Evolutionary conservation across 2,329 filamentous ascomycete species (phyloP), one percentile per base, ranked within the genome.

Genomic region (Curvularia spicifera): DNA sequence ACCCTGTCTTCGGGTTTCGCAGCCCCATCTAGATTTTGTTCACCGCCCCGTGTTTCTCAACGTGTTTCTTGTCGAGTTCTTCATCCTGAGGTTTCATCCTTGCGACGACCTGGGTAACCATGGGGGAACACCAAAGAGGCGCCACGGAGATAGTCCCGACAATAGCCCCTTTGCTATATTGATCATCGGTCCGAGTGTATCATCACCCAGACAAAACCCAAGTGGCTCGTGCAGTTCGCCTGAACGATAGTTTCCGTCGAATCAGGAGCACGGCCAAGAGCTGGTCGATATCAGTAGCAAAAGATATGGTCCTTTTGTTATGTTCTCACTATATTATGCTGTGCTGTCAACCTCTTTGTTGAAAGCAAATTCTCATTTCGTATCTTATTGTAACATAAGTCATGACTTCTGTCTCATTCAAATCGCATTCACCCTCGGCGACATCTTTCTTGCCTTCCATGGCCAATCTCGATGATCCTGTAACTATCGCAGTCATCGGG

Each of bases 401-500:
- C 20, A 43, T 43, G 20, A 28, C 15, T 37, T 44, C 6, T 43
- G 24, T 24, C 26, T 4, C 12, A 20, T 44, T 24, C 22, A 28
- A 28, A 2, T n/a, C 42, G 24, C 4, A 44, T n/a, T 6, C 3
- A n/a, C 6, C 5, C 4, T 28, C 24, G 6, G 6, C 15, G 5
- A n/a, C 13, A n/a, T 26, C 42, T n/a, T 26, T 15, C 6, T 26
- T 28, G 22, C 42, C 2, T n/a, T 28, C 13, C 8, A 28, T 26
- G 22, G 5, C 45, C 18, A n/a, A 53, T 12, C 15, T 12, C 24
- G 33, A 42, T 35, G 8, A 46, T 15, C 1, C 15, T 8, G n/a
- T 24, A 18, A 33, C 29, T n/a, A 28, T 52, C 15, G 82, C 81
- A 51, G 76, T 84, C 31, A 80, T 85, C 26, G 83, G 83, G 3